A percentile compares a stretch with the other conserved stretches of the same genome.
These are phyloP conservation scores for Scutellaria barbata DNA, from an alignment of 257 asterid species.

Conservation along the genomic window DNA sequence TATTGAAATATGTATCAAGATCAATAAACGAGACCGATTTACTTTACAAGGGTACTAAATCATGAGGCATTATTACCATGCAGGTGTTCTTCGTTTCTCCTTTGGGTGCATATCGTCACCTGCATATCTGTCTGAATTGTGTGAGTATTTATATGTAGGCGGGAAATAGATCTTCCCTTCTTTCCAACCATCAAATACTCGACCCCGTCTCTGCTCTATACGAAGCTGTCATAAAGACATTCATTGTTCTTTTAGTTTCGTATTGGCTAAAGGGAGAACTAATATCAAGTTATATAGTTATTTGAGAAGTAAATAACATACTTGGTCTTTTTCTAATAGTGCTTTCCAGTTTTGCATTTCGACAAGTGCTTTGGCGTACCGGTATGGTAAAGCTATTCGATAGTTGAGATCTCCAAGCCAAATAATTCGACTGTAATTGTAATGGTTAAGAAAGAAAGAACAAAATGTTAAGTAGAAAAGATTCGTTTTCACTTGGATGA, in stretches of 20 bases:
- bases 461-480: background rate
- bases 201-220: slow-evolving; percentile 87
- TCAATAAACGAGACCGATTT: background rate
- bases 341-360: slow-evolving; percentile 99
- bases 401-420: slow-evolving; percentile 97
- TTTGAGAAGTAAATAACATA: slow-evolving; percentile 36
- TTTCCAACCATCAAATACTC: slow-evolving; percentile 92
- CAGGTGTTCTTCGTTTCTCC: slow-evolving; percentile 96
- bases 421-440: slow-evolving; percentile 65
- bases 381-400: slow-evolving; percentile 81
- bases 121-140: slow-evolving; percentile 92
- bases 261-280: background rate
- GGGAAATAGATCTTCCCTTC: slow-evolving; percentile 98
- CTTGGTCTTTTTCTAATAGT: slow-evolving; percentile 87
- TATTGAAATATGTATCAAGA: background rate
- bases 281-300: background rate
- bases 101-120: slow-evolving; percentile 95
- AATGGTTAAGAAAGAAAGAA: slow-evolving; percentile 5
- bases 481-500: background rate
- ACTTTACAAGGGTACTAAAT: background rate
- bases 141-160: slow-evolving; percentile 94
- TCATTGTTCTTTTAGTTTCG: slow-evolving; percentile 9
- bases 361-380: slow-evolving; percentile 88
- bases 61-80: slow-evolving; percentile 60
- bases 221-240: slow-evolving; percentile 58